A percentile compares a stretch with the other conserved stretches of the same genome.
Conservation (phyloP, 2,329 filamentous ascomycete species). For the Metarhizium anisopliae region DNA sequence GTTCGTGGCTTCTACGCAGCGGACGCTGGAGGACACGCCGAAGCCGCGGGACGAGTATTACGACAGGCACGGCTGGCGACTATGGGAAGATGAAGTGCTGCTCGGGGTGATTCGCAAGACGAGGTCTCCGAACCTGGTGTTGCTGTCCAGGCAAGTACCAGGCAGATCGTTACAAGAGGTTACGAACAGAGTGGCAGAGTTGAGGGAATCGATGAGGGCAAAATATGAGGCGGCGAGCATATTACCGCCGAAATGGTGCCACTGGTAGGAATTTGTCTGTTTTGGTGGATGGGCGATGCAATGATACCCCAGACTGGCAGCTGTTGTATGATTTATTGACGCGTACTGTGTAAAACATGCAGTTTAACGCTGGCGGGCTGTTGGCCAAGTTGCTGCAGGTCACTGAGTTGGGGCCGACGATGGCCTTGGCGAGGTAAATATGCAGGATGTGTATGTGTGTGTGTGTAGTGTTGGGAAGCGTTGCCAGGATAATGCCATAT, state of each 20-base stretch:
- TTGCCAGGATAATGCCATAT: no score
- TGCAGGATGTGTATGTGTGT: no score
- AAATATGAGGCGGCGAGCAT: slow-evolving; percentile 11
- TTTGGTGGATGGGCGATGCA: background rate
- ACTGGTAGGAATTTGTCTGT: background rate
- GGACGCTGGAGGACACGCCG: slow-evolving; percentile 1
- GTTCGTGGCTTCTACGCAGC: slow-evolving; percentile 11
- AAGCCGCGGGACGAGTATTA: slow-evolving; percentile 10
- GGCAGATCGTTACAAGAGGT: slow-evolving; percentile 12
- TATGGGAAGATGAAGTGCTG: slow-evolving; percentile 18
- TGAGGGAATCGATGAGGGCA: slow-evolving; percentile 12
- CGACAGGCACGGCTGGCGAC: slow-evolving; percentile 15
- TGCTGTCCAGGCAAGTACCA: slow-evolving; percentile 10
- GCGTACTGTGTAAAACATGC: background rate
- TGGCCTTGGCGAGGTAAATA: no score
- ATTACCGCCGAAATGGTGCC: slow-evolving; percentile 18
- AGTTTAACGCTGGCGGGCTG: background rate
- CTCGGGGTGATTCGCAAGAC: slow-evolving; percentile 14
- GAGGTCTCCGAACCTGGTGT: slow-evolving; percentile 6
- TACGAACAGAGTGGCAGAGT: slow-evolving; percentile 9
- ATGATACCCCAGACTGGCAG: background rate
- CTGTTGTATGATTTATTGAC: background rate
- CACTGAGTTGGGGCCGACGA: no score
- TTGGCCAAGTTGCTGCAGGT: background rate
- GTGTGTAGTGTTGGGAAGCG: no score